These are phyloP conservation scores for Antarctomyces pellizariae DNA, from an alignment of 495 filamentous ascomycete genomes.

Conservation along the genomic window DNA sequence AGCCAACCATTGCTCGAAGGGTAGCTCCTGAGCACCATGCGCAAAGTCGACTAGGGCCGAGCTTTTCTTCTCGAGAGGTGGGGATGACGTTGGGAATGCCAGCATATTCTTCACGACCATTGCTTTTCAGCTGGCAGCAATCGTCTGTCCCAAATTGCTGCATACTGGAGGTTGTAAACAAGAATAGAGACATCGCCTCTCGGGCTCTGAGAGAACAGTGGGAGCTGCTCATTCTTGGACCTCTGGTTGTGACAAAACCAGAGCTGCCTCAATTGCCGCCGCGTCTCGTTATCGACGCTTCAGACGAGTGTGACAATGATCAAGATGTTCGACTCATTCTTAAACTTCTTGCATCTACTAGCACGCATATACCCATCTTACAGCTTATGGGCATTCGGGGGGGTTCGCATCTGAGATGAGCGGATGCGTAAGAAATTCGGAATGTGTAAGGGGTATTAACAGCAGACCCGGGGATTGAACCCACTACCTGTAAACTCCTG, in stretches of 20 bases:
- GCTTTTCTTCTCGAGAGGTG: conserved; percentile 5
- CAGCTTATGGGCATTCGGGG: too few relatives aligned
- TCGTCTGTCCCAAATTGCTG: conserved; percentile 1
- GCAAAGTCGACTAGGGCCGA: conserved; percentile 2
- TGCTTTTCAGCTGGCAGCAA: conserved; percentile 2
- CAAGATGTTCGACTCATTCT: conserved; percentile 6
- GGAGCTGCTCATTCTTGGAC: conserved; percentile 3
- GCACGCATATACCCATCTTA: too few relatives aligned
- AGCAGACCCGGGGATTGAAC: too few relatives aligned
- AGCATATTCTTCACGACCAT: conserved; percentile 5
- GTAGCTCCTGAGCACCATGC: conserved; percentile 3
- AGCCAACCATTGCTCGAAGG: too few relatives aligned
- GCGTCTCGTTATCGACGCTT: conserved; percentile 4
- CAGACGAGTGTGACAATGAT: conserved; percentile 4
- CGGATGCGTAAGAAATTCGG: too few relatives aligned
- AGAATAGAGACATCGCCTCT: conserved; percentile 1
- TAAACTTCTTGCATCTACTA: conserved; percentile 9
- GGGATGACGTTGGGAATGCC: conserved; percentile 3
- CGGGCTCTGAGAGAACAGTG: conserved; percentile 3
- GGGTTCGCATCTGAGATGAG: too few relatives aligned
- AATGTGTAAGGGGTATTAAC: too few relatives aligned
- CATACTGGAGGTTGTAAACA: neutral
- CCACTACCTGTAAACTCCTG: too few relatives aligned
- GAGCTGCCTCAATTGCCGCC: neutral
- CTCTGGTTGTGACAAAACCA: conserved; percentile 1